Evolutionary conservation across 371 early-diverging fungal species (phyloP), one percentile per base, ranked within the genome.

Genomic region (Mucor mucedo): DNA sequence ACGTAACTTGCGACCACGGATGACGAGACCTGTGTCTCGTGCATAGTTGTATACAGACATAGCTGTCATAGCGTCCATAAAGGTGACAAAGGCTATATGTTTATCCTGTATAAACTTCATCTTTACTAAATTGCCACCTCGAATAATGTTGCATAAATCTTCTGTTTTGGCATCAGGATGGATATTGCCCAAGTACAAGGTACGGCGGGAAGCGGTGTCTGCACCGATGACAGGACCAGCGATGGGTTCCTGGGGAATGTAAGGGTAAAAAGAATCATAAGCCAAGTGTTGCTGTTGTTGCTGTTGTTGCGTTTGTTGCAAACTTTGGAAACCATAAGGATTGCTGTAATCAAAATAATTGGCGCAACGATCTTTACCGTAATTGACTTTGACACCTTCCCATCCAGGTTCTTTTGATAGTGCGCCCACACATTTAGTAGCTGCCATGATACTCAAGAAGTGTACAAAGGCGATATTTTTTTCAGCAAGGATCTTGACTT

Each of bases 391-490:
- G 21, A 84, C 76, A 28, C 72, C 72, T 4, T 68, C 48, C 85
- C 89, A 92, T 33, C 71, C 65, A 2, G 81, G 56, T 39, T 89
- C 87, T 1, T 66, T 63, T 10, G 86, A 82, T 52, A 95, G 60
- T 1, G 70, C 64, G 16, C 71, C 65, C 7, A 93, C 91, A 41
- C 90, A 90, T 50, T 87, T 88, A 58, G 92, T 84, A 38, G 95
- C 95, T 44, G 75, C 77, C 5, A 76, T 65, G 55, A 93, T 82
- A 64, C 80, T 79, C 38, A 85, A 68, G 75, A 94, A 90, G 68
- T 95, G 93, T 27, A 91, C 90, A 79, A 95, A 95, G 1, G 90
- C 93, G 59, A 91, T 90, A 38, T 77, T 77, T 66, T 89, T 90
- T 14, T 92, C 93, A 10, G 71, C 72, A 33, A 93, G 65, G 29